A percentile compares a stretch with the other conserved stretches of the same genome.
Conservation (phyloP, 495 filamentous ascomycete species). For the Penicillium pancosmium region DNA sequence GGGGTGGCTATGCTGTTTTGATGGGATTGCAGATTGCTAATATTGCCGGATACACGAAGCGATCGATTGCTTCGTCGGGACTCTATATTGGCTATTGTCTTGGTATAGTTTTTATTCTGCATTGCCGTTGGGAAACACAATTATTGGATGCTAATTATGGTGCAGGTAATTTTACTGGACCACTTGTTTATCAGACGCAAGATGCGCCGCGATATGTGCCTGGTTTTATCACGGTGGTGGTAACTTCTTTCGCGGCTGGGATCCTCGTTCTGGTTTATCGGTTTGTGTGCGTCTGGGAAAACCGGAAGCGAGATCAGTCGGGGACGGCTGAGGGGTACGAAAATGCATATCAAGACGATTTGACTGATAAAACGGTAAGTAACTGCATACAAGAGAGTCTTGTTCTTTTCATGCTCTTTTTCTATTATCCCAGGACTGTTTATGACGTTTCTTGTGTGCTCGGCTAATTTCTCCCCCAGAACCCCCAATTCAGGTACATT, state of each 20-base stretch:
- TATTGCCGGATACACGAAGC: constrained; percentile 49
- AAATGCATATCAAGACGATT: constrained; percentile 48
- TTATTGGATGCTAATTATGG: neutral
- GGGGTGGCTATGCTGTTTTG: constrained; percentile 25
- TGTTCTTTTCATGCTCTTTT: neutral
- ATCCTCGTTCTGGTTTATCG: constrained; percentile 38
- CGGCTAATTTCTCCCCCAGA: constrained; percentile 23
- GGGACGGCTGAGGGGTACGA: constrained; percentile 37
- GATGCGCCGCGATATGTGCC: constrained; percentile 41
- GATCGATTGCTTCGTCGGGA: constrained; percentile 36
- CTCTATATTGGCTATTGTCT: constrained; percentile 49
- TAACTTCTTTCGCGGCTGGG: constrained; percentile 33
- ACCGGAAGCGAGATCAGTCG: constrained; percentile 30
- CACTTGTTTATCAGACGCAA: constrained; percentile 24
- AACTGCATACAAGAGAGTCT: neutral
- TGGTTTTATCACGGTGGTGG: constrained; percentile 43
- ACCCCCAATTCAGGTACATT: constrained; percentile 46
- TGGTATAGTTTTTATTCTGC: constrained; percentile 21
- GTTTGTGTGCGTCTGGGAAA: constrained; percentile 35
- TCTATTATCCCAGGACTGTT: neutral
- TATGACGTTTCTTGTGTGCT: neutral
- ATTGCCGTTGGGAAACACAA: no score
- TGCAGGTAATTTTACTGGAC: constrained; percentile 39
- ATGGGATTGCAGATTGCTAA: constrained; percentile 52
- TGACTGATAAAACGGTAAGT: constrained; percentile 37